Evolutionary conservation across 2,329 filamentous ascomycete genomes (phyloP), one percentile per base, ranked within the genome.

Genomic region (Erysiphe neolycopersici): DNA sequence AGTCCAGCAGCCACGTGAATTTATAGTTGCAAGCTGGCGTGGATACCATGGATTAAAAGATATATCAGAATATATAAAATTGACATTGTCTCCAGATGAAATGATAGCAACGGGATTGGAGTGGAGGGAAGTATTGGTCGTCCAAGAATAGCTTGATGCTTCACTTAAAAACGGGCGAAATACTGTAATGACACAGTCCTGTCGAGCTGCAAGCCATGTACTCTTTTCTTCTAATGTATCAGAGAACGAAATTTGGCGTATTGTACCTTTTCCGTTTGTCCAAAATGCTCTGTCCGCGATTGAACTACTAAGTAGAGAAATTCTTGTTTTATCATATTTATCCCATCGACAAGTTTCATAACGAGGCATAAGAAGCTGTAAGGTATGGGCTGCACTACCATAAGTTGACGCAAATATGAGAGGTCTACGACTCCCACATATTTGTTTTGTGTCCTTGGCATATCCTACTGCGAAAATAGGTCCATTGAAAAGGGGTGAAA

Each of bases 1-100:
- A 38, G 63, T 73, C 79, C 79, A 85, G 45, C 61, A 63, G 1
- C 77, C 78, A 31, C 60, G 60, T 43, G 71, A 63, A 51, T 84
- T 76, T 16, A 84, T 62, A 22, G 83, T 62, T 14, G 66, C 74
- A 43, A 84, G 59, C 51, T 79, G 74, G 1, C 71, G 66, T 14
- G 62, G 59, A 46, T 64, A 69, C 55, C 60, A 69, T 0, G 76
- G 69, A 48, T 75, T 76, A 54, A 84, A 79, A 0, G 68, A 59
- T 3, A 79, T 62, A 56, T 84, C 74, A 0, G 65, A 65, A 51
- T 80, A 74, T 0, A 63, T 53, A 29, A 58, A 60, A 1, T 67
- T 68, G 1, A 69, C 72, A 0, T 70, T 75, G 29, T 67, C 58
- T 2, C 62, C 54, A 13, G 62, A 61, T 0, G 61, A 56, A n/a